Base-by-base conservation (phyloP, 257 asterid genomes). In the Jasminum sambac region DNA sequence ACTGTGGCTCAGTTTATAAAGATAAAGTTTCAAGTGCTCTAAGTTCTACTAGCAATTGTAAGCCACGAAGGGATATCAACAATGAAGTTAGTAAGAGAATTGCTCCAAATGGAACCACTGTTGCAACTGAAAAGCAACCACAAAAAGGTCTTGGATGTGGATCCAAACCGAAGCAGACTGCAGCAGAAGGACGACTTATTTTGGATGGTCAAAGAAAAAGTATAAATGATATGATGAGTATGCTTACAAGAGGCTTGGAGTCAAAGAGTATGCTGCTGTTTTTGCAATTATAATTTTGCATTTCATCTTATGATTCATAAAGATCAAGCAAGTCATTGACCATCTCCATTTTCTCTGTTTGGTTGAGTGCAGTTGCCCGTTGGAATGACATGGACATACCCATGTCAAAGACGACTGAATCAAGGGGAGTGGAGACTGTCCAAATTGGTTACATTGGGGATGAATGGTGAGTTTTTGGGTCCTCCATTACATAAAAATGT, bases 401-500 rank as follows among this genome's bases (percentile, higher is more conserved):
- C 60, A 61, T 66, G 63, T 69, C 85, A 19, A 75, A 43, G 61
- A 79, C 66, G 30, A 63, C 68, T 2, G 84, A 81, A 74, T 50
- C 82, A 48, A 69, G 44, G 62, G 73, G 69, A 17, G 72, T 41
- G 16, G 78, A 70, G 76, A 40, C 74, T 57, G 68, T 75, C 44
- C 84, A 64, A 69, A 89, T 95, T 60, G 99, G 99, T 70, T 83
- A 91, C 73, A 30, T 88, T 73, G 97, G 90, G 34, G 96, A 89
- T 69, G 98, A 87, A 70, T 91, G 99, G 99, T 91, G 74, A 85
- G 96, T 79, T 39, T 39, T 25, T 50, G 38, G 24, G 58, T 38
- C 37, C 43, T 39, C 43, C 11, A 5, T 39, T 39, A 39, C 43
- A 39, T 39, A 39, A 39, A 36, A 50, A 50, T 50, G 25, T 50